These are phyloP conservation scores for Parascedosporium putredinis DNA, from an alignment of 2,329 filamentous ascomycete genomes.

Conservation along the genomic window DNA sequence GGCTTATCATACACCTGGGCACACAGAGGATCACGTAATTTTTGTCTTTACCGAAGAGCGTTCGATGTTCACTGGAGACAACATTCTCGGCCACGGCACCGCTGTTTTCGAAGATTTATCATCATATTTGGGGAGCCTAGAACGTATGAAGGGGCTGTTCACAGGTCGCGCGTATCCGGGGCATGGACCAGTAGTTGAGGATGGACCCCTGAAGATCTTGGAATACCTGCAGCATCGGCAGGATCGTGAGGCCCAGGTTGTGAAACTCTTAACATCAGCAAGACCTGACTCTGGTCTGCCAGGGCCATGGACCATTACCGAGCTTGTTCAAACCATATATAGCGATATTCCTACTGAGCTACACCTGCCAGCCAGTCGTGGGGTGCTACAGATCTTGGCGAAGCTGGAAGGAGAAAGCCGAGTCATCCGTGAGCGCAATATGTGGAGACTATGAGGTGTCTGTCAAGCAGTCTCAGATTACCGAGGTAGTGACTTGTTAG, in stretches of 20 bases:
- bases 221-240: conserved; percentile 80
- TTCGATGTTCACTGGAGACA: conserved; percentile 82
- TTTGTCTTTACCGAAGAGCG: conserved; percentile 69
- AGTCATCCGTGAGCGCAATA: conserved; percentile 33
- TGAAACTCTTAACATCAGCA: conserved; percentile 43
- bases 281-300: background rate
- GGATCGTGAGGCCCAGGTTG: conserved; percentile 68
- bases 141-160: conserved; percentile 57
- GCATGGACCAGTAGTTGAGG: conserved; percentile 69
- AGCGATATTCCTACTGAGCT: conserved; percentile 64
- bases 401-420: conserved; percentile 71
- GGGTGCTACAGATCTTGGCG: conserved; percentile 65
- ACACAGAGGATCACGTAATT: conserved; percentile 73
- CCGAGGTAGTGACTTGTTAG: background rate
- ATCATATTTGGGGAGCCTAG: conserved; percentile 57
- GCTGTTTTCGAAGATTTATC: conserved; percentile 72
- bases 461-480: background rate
- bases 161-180: conserved; percentile 70
- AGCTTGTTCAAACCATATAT: conserved; percentile 84
- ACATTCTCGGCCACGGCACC: conserved; percentile 78
- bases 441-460: conserved; percentile 28
- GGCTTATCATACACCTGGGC: conserved; percentile 53
- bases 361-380: conserved; percentile 64
- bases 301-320: conserved; percentile 57
- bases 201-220: conserved; percentile 59